Base-by-base conservation (phyloP, 345 rosid genomes). In the Lepidium aucheri region DNA sequence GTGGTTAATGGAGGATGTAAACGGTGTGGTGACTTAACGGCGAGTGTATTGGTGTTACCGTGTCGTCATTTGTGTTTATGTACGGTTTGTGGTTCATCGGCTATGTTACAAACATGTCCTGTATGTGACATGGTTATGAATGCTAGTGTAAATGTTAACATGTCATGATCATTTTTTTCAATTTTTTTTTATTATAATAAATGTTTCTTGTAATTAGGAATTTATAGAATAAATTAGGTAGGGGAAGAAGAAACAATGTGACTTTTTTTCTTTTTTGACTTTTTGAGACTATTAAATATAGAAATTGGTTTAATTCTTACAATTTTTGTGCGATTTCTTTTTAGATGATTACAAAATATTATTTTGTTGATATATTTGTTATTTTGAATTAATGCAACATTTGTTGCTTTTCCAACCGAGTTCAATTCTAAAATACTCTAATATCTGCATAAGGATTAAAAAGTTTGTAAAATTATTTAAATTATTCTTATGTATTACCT, bases 1-100 rank as follows among this genome's bases (percentile, higher is more conserved):
- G 50, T 46, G 38, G 46, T 57, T 13, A 55, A 18, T 8, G 74
- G 67, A 0, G 76, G 61, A 0, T 88, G 93, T 76, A 63, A 66
- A 68, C 74, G 70, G 73, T 91, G 97, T 66, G 85, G 93, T 67
- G 81, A 79, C 59, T 68, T 59, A 63, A 89, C 79, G 36, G 70
- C 91, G 18, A 76, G 86, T 51, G 97, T 91, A 65, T 43, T 91
- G 89, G 67, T 91, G 74, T 62, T 91, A 71, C 96, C 97, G 45
- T 91, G 97, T 70, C 77, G 94, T 69, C 97, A 91, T 74, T 81
- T 91, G 41, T 86, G 97, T 82, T 73, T 91, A 35, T 88, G 96
- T 74, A 53, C 93, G 45, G 66, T 77, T 22, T 82, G 96, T 71
- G 88, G 91, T 63, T 85, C 84, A 74, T 84, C 86, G 78, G 73